phyloP scores from a whole-genome alignment of 2,329 filamentous ascomycete genomes.

The Talaromyces sp. region DNA sequence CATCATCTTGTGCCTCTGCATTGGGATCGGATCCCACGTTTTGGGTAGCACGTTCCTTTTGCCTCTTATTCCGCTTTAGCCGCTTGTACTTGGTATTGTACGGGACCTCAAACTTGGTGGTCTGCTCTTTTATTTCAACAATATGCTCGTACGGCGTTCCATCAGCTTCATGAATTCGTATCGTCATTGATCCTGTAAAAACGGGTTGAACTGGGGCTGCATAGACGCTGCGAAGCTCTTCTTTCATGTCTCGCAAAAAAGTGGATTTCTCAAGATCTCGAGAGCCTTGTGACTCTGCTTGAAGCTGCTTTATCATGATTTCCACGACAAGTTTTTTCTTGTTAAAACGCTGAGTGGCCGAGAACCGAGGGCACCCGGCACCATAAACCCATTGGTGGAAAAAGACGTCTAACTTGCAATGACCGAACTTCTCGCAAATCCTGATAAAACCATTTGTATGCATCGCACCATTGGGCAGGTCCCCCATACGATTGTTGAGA shows the following conservation, averaged over 20 bases:
- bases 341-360: slow-evolving; percentile 86
- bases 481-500: slow-evolving; percentile 77
- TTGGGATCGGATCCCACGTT: slow-evolving; percentile 59
- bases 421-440: slow-evolving; percentile 81
- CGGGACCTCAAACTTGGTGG: slow-evolving; percentile 84
- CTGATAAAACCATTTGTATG: slow-evolving; percentile 73
- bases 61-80: slow-evolving; percentile 77
- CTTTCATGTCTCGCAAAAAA: slow-evolving; percentile 81
- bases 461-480: slow-evolving; percentile 65
- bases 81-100: slow-evolving; percentile 99
- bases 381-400: slow-evolving; percentile 91
- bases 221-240: slow-evolving; percentile 66
- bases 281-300: slow-evolving; percentile 53
- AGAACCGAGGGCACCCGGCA: slow-evolving; percentile 82
- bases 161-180: slow-evolving; percentile 95
- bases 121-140: slow-evolving; percentile 84
- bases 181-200: slow-evolving; percentile 95
- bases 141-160: slow-evolving; percentile 98
- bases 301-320: slow-evolving; percentile 78
- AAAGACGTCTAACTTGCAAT: slow-evolving; percentile 81
- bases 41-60: slow-evolving; percentile 70
- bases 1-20: slow-evolving; percentile 68
- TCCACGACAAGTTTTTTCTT: slow-evolving; percentile 96
- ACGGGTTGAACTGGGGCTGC: slow-evolving; percentile 67
- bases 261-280: slow-evolving; percentile 63